Conservation (phyloP, 805 yeast species). For the Wickerhamomyces xylosicus region DNA sequence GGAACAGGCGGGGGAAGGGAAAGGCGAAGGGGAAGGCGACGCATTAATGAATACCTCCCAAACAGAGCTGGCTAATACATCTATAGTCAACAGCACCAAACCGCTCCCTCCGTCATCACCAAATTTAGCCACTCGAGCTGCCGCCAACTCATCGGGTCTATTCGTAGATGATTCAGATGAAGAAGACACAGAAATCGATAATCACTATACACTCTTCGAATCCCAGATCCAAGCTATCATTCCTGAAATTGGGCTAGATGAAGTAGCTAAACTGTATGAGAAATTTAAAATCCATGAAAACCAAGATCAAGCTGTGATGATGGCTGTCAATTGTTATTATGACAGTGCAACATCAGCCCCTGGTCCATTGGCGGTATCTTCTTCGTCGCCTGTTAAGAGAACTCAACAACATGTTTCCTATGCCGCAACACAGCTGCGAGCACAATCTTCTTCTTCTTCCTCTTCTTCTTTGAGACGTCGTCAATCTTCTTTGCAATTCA, state of each 20-base stretch:
- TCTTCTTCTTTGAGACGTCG: neutral
- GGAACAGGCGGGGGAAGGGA: too few relatives aligned
- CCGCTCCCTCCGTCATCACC: too few relatives aligned
- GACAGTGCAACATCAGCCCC: slow-evolving; percentile 13
- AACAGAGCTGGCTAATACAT: too few relatives aligned
- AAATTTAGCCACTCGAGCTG: too few relatives aligned
- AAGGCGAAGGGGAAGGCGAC: too few relatives aligned
- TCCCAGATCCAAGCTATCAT: slow-evolving; percentile 25
- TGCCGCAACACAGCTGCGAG: too few relatives aligned
- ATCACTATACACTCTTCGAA: slow-evolving; percentile 18
- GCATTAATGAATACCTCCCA: too few relatives aligned
- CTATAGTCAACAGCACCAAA: too few relatives aligned
- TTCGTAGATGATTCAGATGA: slow-evolving; percentile 6
- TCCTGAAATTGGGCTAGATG: slow-evolving; percentile 19
- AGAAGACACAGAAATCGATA: slow-evolving; percentile 6
- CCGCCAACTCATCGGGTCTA: too few relatives aligned
- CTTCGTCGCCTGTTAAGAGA: neutral
- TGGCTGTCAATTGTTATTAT: slow-evolving; percentile 31
- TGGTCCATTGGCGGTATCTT: neutral
- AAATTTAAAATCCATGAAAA: slow-evolving; percentile 14
- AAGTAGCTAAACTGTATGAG: slow-evolving; percentile 16
- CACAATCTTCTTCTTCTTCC: neutral
- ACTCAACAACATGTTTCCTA: neutral
- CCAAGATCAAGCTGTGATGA: slow-evolving; percentile 20
- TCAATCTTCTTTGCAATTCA: neutral